Base-by-base conservation (phyloP, 805 yeast species). In the Cyberlindnera veronae region DNA sequence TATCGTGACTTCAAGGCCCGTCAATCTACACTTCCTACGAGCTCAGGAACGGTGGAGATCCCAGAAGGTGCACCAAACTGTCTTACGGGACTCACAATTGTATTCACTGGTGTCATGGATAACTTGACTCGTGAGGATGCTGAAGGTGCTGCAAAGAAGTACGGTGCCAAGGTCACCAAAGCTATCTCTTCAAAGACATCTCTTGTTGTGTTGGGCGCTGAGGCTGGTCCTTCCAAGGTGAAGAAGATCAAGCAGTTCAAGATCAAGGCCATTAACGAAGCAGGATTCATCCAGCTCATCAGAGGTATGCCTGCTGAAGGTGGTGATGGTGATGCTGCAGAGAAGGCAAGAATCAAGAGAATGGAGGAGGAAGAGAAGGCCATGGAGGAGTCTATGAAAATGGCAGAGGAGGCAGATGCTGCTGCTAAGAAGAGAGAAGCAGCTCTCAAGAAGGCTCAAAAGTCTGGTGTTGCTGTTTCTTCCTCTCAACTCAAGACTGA, bases 211-310 rank as follows among this genome's bases (percentile, higher is more conserved):
- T 70, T 93, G 22, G 99, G 99, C 7, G 88, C 75, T 38, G 97
- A 93, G 50, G 98, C 99, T 3, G 99, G 99, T 1, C 97, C 98
- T 3, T 79, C 88, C n/a, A 93, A 93, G 62, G 78, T 93, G 31
- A 77, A 77, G 53, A 86, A 81, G 55, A 91, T 95, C 49, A 81
- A 77, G 53, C 76, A 78, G 38, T 67, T 81, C 48, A 73, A 76
- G 7, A 77, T 87, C 39, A 90, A 90, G 62, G 88, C 95, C 29
- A 82, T 91, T 44, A 81, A 78, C 54, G 95, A 93, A 61, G 85
- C 76, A 10, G 98, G 98, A 0, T 89, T 93, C 51, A 63, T 85
- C 29, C 78, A 80, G 48, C 68, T 93, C 48, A 69, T 93, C 33
- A 54, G 68, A 17, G 74, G 78, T 6, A 85, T 91, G 93, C 98